Conservation (phyloP, 495 filamentous ascomycete species). For the Daldinia caldariorum region DNA sequence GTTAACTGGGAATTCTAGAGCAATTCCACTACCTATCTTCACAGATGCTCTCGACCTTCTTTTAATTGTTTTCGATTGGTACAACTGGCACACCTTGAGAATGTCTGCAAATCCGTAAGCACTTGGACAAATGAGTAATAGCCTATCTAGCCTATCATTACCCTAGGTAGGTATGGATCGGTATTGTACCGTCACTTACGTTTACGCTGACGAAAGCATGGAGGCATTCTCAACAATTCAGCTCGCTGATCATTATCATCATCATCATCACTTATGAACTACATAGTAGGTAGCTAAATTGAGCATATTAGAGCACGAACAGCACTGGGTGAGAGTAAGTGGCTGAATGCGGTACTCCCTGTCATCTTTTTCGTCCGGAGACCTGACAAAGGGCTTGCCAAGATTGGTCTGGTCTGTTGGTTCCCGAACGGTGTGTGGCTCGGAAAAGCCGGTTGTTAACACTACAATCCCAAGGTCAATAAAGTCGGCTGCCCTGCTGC, state of each 20-base stretch:
- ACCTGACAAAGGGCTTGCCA: constrained; percentile 20
- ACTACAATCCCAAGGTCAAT: neutral
- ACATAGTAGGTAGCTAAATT: no score
- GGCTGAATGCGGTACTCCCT: constrained; percentile 21
- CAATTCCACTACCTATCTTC: neutral
- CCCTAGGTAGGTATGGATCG: constrained; percentile 5
- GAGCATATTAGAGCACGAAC: no score
- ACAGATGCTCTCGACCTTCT: neutral
- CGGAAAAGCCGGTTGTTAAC: constrained; percentile 14
- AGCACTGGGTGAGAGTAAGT: neutral
- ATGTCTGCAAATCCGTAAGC: constrained; percentile 20
- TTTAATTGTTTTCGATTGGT: neutral
- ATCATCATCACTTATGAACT: neutral
- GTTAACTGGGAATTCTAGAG: neutral
- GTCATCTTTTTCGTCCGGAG: constrained; percentile 14
- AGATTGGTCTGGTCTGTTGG: constrained; percentile 29
- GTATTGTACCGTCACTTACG: constrained; percentile 1
- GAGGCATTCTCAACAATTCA: constrained; percentile 17
- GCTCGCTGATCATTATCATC: constrained; percentile 32
- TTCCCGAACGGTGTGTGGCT: constrained; percentile 30
- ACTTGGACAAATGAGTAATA: constrained; percentile 16
- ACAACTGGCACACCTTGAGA: constrained; percentile 12
- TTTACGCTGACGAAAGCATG: constrained; percentile 25
- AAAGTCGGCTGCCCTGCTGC: no score
- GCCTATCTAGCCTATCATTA: constrained; percentile 24